Evolutionary conservation across 306 rosid genomes (phyloP).

Genomic region (Dalbergia oliveri): DNA sequence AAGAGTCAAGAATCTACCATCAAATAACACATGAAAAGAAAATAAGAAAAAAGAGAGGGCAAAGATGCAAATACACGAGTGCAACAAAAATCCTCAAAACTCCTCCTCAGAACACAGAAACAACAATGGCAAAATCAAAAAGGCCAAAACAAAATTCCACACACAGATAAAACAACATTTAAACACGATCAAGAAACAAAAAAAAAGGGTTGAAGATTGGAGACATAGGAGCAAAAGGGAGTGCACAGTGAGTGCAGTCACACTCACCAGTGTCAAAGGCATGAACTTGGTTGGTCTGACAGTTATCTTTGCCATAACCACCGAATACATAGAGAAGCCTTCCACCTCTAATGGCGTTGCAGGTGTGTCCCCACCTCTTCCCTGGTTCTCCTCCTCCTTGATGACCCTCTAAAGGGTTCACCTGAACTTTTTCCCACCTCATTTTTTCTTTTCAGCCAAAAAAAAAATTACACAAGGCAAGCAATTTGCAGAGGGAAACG

Average conservation of each 20-base stretch:
- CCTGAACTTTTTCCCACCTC: constrained; percentile 93
- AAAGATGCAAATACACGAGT: constrained; percentile 6
- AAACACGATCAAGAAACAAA: not conserved
- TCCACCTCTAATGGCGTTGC: constrained; percentile 95
- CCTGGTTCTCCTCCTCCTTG: constrained; percentile 67
- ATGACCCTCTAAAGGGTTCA: constrained; percentile 55
- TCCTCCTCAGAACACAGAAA: constrained; percentile 29
- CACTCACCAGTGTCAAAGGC: constrained; percentile 84
- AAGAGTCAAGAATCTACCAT: constrained; percentile 18
- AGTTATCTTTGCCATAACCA: constrained; percentile 94
- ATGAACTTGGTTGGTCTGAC: constrained; percentile 95
- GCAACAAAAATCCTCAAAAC: not conserved
- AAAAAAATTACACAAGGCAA: constrained; percentile 25
- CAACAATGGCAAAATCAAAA: constrained; percentile 48
- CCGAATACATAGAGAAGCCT: constrained; percentile 88
- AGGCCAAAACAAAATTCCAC: constrained; percentile 27
- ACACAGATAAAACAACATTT: not conserved
- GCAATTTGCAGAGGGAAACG: constrained; percentile 47
- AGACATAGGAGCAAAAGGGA: not conserved
- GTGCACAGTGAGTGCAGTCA: not conserved
- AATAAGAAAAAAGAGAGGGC: not conserved
- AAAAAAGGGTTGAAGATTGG: not conserved
- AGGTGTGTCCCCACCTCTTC: constrained; percentile 98
- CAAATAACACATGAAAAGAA: not conserved
- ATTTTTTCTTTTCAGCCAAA: constrained; percentile 50